These are phyloP conservation scores for Monilinia fructigena DNA, from an alignment of 2,329 filamentous ascomycete genomes.

Conservation along the genomic window DNA sequence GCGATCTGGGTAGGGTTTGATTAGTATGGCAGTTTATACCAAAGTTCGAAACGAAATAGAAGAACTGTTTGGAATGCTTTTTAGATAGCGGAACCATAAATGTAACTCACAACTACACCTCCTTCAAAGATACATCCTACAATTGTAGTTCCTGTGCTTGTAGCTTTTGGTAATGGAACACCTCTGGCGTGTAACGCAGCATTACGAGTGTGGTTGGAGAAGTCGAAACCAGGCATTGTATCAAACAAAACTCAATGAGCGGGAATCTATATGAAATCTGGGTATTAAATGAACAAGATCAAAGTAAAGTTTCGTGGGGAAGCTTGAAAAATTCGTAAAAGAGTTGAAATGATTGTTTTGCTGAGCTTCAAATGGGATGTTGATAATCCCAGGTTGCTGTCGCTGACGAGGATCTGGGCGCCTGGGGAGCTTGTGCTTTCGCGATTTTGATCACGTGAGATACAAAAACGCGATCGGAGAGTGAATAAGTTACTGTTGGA, in stretches of 20 bases:
- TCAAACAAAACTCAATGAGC: slow-evolving; percentile 30
- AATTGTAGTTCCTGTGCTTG: slow-evolving; percentile 97
- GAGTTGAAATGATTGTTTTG: slow-evolving; percentile 15
- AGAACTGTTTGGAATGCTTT: not conserved
- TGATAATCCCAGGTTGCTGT: slow-evolving; percentile 22
- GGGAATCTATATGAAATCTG: not conserved
- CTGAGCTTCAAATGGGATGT: slow-evolving; percentile 16
- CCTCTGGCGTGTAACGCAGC: slow-evolving; percentile 90
- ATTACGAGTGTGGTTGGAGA: slow-evolving; percentile 99
- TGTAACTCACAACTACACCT: slow-evolving; percentile 77
- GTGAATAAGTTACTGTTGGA: not conserved
- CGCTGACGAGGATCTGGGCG: slow-evolving; percentile 25
- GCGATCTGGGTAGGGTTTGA: slow-evolving; percentile 64
- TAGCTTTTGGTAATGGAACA: slow-evolving; percentile 93
- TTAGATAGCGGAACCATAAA: not conserved
- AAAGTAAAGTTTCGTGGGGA: not conserved
- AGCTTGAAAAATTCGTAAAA: not conserved
- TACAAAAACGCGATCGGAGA: slow-evolving; percentile 19
- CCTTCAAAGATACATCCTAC: slow-evolving; percentile 96
- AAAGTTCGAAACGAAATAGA: slow-evolving; percentile 5
- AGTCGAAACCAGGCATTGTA: slow-evolving; percentile 96
- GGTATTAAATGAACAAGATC: not conserved
- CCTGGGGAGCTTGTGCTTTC: slow-evolving; percentile 23
- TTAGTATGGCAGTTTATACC: slow-evolving; percentile 26
- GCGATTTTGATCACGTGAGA: slow-evolving; percentile 20